Base-by-base conservation (phyloP, 1,284 basidiomycete genomes). In the Peniophora sp. region DNA sequence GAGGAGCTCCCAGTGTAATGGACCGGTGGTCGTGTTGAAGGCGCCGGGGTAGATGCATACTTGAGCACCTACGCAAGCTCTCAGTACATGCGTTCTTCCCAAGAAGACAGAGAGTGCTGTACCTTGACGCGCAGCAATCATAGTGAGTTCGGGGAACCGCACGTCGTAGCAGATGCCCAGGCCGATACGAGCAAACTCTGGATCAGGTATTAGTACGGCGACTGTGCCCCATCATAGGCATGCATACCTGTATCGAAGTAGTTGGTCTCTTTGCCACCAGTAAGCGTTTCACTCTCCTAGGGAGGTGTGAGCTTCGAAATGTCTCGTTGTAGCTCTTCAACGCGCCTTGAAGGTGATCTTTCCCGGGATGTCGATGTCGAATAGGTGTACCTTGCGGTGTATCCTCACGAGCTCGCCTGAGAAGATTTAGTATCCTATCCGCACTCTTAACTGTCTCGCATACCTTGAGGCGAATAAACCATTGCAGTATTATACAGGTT, bases 351-450 rank as follows among this genome's bases (percentile, higher is more conserved):
- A 99, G 3, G 73, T 93, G 68, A 99, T 97, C 66, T 92, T 88
- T 17, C 96, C 96, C 0, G 94, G 94, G 51, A 98, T 96, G 64
- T 99, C 92, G 55, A 99, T 98, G 66, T 99, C 96, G 64, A 99
- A 99, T 9, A 99, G 73, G 64, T 99, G 97, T 1, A 99, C 80
- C 68, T 99, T 98, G 50, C 96, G 83, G 66, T 98, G 92, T 35
- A 82, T 82, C 0, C 90, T 88, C 24, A 99, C 82, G 39, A 98
- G 77, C 48, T 88, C 81, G 12, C 92, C 92, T 92, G 55, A 6
- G 37, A n/a, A n/a, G n/a, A n/a, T n/a, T n/a, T n/a, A 23, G 18
- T n/a, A n/a, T n/a, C n/a, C n/a, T n/a, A n/a, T n/a, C n/a, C n/a
- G n/a, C n/a, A n/a, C n/a, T n/a, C n/a, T n/a, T n/a, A n/a, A n/a